Evolutionary conservation across 495 filamentous ascomycete species (phyloP).

Genomic region (Lasiosphaeria ovina): DNA sequence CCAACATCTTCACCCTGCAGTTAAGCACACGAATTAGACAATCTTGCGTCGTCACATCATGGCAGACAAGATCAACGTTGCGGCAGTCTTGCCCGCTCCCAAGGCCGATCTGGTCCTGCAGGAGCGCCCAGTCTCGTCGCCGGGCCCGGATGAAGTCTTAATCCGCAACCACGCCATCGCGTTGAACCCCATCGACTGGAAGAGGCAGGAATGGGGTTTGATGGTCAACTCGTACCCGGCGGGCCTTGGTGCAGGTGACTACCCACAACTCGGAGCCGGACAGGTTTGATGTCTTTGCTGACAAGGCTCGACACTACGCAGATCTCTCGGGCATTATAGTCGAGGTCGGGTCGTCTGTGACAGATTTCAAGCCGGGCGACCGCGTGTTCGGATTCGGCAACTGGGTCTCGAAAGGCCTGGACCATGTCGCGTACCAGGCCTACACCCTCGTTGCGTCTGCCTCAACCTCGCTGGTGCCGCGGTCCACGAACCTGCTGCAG

Average conservation of each 20-base stretch:
- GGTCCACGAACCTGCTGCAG: slow-evolving; percentile 34
- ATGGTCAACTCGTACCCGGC: slow-evolving; percentile 41
- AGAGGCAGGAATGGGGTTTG: slow-evolving; percentile 37
- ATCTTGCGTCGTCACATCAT: too few species aligned
- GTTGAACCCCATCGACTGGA: slow-evolving; percentile 50
- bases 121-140: slow-evolving; percentile 28
- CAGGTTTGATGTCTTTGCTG: not conserved
- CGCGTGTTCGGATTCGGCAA: slow-evolving; percentile 35
- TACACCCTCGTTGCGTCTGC: slow-evolving; percentile 36
- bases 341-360: slow-evolving; percentile 45
- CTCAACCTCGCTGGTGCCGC: slow-evolving; percentile 31
- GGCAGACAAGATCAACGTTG: not conserved
- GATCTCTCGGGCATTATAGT: slow-evolving; percentile 56
- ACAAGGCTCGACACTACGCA: not conserved
- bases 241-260: slow-evolving; percentile 43
- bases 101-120: slow-evolving; percentile 28
- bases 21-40: too few species aligned
- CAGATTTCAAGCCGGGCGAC: slow-evolving; percentile 46
- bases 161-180: slow-evolving; percentile 41
- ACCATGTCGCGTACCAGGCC: slow-evolving; percentile 36
- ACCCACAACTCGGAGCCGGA: not conserved
- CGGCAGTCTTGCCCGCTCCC: not conserved
- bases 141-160: slow-evolving; percentile 36
- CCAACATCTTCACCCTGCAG: too few species aligned
- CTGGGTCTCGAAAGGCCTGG: slow-evolving; percentile 17